phyloP scores from a whole-genome alignment of 768 basidiomycete species.

The Xerocomellus intermedius region DNA sequence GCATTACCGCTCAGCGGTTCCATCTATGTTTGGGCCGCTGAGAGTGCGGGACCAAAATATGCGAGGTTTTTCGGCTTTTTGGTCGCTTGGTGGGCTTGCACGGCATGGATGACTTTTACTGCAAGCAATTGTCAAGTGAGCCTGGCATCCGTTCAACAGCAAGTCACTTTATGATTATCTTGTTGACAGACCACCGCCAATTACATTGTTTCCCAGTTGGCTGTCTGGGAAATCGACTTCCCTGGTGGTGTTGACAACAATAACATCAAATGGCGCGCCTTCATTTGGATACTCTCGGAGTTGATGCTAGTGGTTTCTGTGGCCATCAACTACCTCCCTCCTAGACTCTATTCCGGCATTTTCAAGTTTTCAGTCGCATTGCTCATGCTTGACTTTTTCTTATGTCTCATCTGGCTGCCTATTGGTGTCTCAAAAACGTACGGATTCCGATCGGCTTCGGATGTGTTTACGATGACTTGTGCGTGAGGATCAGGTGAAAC shows the following conservation, averaged over 20 bases:
- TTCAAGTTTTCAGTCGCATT: slow-evolving; percentile 75
- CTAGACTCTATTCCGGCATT: slow-evolving; percentile 65
- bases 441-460: slow-evolving; percentile 80
- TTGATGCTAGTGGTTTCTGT: slow-evolving; percentile 66
- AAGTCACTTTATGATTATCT: background rate
- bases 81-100: slow-evolving; percentile 92
- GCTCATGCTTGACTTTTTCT: slow-evolving; percentile 84
- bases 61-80: slow-evolving; percentile 85
- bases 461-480: slow-evolving; percentile 84
- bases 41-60: slow-evolving; percentile 85
- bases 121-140: slow-evolving; percentile 85
- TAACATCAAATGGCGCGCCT: slow-evolving; percentile 82
- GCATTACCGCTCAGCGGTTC: slow-evolving; percentile 85
- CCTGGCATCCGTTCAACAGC: background rate
- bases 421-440: slow-evolving; percentile 88
- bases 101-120: slow-evolving; percentile 95
- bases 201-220: slow-evolving; percentile 81
- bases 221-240: slow-evolving; percentile 77
- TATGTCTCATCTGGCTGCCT: slow-evolving; percentile 89
- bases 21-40: slow-evolving; percentile 94
- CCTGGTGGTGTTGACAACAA: slow-evolving; percentile 71
- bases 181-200: slow-evolving; percentile 73
- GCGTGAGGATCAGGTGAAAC: slow-evolving; percentile 36
- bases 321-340: slow-evolving; percentile 83
- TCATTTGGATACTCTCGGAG: slow-evolving; percentile 85